Evolutionary conservation across 2,329 filamentous ascomycete genomes (phyloP).

Genomic region (Colletotrichum sidae): DNA sequence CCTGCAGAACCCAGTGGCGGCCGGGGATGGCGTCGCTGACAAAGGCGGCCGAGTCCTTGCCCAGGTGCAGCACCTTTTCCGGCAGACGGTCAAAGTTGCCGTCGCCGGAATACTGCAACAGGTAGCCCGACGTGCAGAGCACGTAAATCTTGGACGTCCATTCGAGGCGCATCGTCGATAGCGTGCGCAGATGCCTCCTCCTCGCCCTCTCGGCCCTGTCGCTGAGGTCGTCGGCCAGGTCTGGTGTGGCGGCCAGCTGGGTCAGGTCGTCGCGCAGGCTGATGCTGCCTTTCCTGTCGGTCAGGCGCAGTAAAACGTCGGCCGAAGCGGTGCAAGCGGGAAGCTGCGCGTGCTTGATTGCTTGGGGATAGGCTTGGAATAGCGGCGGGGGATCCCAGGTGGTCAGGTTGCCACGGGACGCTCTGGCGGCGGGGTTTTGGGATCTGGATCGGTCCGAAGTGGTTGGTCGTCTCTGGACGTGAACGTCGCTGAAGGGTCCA

Average conservation of each 20-base stretch:
- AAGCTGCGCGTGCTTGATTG: conserved; percentile 79
- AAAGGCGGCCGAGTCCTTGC: conserved; percentile 82
- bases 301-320: conserved; percentile 75
- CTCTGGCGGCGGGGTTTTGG: conserved; percentile 23
- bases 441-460: conserved; percentile 28
- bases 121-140: conserved; percentile 75
- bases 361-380: conserved; percentile 88
- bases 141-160: conserved; percentile 80
- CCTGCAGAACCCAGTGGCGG: conserved; percentile 82
- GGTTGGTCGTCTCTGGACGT: conserved; percentile 22
- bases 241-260: conserved; percentile 37
- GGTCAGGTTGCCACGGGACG: conserved; percentile 48
- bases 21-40: conserved; percentile 84
- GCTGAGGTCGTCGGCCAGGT: conserved; percentile 43
- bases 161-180: conserved; percentile 63
- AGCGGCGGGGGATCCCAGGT: conserved; percentile 79
- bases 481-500: conserved; percentile 29
- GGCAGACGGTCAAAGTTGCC: conserved; percentile 78
- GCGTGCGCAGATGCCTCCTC: conserved; percentile 60
- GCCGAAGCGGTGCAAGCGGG: conserved; percentile 75
- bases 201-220: conserved; percentile 53
- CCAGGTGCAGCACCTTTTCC: conserved; percentile 78
- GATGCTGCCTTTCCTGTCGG: conserved; percentile 61
- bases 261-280: conserved; percentile 48
- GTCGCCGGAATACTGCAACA: conserved; percentile 80